Conservation (phyloP, 257 asterid species). For the Gynochthodes officinalis region DNA sequence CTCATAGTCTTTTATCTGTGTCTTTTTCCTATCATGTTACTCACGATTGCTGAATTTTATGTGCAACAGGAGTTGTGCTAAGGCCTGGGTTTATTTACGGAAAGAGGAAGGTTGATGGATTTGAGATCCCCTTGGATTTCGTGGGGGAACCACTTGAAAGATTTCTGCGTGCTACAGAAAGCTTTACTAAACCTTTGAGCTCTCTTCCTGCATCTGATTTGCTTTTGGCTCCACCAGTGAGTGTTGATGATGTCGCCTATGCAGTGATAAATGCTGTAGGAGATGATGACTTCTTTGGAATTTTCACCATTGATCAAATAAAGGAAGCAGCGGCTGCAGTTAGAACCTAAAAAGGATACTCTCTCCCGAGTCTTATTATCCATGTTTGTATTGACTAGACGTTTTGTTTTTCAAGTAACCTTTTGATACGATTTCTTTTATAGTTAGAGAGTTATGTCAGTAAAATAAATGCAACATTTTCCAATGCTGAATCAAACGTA, state of each 20-base stretch:
- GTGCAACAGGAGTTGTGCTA: slow-evolving; percentile 70
- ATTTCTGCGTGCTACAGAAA: slow-evolving; percentile 52
- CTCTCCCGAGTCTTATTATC: background rate
- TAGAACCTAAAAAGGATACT: slow-evolving; percentile 29
- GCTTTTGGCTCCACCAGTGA: slow-evolving; percentile 82
- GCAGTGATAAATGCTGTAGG: slow-evolving; percentile 71
- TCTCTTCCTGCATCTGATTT: slow-evolving; percentile 91
- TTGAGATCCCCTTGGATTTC: slow-evolving; percentile 84
- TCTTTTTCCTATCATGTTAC: background rate
- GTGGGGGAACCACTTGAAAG: slow-evolving; percentile 83
- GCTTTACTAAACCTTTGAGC: slow-evolving; percentile 68
- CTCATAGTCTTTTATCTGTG: background rate
- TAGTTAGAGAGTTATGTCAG: too few relatives aligned
- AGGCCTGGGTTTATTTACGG: slow-evolving; percentile 95
- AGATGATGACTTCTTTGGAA: slow-evolving; percentile 81
- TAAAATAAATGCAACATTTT: background rate
- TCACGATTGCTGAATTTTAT: background rate
- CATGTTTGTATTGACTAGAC: background rate
- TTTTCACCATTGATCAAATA: slow-evolving; percentile 88
- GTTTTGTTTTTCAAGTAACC: too few relatives aligned
- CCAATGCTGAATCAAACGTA: background rate
- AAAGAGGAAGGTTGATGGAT: slow-evolving; percentile 75
- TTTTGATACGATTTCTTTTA: too few relatives aligned
- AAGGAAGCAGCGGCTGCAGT: slow-evolving; percentile 81
- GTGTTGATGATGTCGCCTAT: slow-evolving; percentile 79